Evolutionary conservation across 116 monocot genomes (phyloP).

Genomic region (Zostera marina): DNA sequence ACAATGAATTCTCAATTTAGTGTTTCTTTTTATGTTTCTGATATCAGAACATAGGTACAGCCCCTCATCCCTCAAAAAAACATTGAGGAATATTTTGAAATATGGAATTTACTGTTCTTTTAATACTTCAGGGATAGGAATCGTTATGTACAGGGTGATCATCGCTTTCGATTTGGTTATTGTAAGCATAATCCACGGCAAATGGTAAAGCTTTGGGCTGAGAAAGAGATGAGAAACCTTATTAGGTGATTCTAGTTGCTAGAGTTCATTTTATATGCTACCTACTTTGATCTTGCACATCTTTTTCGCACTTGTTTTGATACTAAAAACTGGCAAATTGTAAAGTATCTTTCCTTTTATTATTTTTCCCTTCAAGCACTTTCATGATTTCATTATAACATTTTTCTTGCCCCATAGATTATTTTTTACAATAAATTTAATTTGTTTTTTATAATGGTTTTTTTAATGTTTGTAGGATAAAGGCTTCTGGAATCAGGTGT

Average conservation of each 20-base stretch:
- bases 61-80: no score
- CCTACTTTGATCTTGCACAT: not conserved
- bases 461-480: constrained; percentile 35
- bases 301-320: not conserved
- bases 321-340: no score
- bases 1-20: no score
- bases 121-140: constrained; percentile 63
- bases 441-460: not conserved
- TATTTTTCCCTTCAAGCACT: no score
- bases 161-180: constrained; percentile 88
- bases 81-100: no score
- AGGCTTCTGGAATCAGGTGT: constrained; percentile 86
- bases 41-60: no score
- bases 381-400: no score
- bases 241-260: constrained; percentile 42
- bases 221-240: constrained; percentile 96
- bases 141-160: constrained; percentile 95
- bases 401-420: not conserved
- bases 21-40: no score
- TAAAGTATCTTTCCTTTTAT: no score
- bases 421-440: not conserved
- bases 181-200: constrained; percentile 92
- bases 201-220: constrained; percentile 98
- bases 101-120: constrained; percentile 1
- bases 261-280: not conserved